Conservation (phyloP, 805 yeast species). For the Trichomonascus vanleenenianus region DNA sequence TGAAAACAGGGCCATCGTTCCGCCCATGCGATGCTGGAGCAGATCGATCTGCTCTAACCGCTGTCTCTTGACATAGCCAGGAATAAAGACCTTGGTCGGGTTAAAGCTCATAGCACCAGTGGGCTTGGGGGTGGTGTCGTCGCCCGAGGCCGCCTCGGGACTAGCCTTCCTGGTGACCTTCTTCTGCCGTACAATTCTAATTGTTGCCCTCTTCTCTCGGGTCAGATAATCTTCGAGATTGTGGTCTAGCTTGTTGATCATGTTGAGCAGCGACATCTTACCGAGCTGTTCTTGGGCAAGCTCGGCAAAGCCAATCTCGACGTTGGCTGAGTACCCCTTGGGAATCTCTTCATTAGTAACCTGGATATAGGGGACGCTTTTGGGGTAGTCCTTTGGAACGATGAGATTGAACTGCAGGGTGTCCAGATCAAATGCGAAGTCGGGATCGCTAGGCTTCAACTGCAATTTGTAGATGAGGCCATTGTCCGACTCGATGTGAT, state of each 20-base stretch:
- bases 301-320: conserved; percentile 55
- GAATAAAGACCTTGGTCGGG: conserved; percentile 12
- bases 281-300: conserved; percentile 32
- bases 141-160: not conserved
- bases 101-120: not conserved
- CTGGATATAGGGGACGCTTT: conserved; percentile 40
- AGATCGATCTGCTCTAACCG: conserved; percentile 15
- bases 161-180: not conserved
- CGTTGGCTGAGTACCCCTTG: conserved; percentile 54
- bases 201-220: conserved; percentile 51
- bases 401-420: conserved; percentile 44
- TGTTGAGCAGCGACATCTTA: conserved; percentile 41
- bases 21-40: conserved; percentile 12
- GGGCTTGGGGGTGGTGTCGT: not conserved
- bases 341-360: conserved; percentile 65
- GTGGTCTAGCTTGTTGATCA: conserved; percentile 47
- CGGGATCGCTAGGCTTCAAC: conserved; percentile 55
- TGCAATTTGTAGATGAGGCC: conserved; percentile 8
- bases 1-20: conserved; percentile 3
- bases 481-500: not conserved
- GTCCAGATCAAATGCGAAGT: conserved; percentile 59
- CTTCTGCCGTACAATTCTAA: conserved; percentile 42
- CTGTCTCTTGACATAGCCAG: conserved; percentile 13
- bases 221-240: conserved; percentile 52
- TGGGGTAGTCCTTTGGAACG: conserved; percentile 52